Percentiles rank a stretch among this genome's conserved stretches.
Conservation (phyloP, 352 stramenopile species). For the Pythium brachiatum region DNA sequence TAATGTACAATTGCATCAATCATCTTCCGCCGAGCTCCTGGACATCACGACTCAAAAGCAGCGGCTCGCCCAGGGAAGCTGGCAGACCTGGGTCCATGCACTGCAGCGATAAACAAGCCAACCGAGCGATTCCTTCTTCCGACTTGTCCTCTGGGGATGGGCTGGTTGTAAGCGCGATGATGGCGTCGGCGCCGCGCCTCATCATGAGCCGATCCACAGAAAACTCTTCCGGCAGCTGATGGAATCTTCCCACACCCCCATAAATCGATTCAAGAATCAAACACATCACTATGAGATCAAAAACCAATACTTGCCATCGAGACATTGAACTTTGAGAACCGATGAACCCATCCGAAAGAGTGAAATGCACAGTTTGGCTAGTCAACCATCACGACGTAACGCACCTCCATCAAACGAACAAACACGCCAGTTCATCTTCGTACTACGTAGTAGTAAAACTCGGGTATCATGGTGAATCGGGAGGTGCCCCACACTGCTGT, state of each 20-base stretch:
- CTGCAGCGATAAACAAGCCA: no score
- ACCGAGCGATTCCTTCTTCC: neutral
- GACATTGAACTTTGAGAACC: slow-evolving; percentile 4
- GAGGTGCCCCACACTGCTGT: no score
- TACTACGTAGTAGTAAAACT: no score
- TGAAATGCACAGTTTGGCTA: neutral
- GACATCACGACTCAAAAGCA: no score
- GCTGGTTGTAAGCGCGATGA: neutral
- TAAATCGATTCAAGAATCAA: neutral
- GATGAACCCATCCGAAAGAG: neutral
- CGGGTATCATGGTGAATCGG: no score
- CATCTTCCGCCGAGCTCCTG: no score
- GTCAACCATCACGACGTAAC: neutral
- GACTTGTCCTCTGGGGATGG: neutral
- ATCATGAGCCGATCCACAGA: slow-evolving; percentile 9
- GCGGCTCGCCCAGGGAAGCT: no score
- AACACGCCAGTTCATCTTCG: no score
- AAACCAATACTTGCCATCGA: neutral
- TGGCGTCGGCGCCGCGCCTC: neutral
- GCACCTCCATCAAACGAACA: neutral
- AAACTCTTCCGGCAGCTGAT: neutral
- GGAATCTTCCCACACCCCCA: neutral
- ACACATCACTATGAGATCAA: neutral
- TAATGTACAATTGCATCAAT: no score
- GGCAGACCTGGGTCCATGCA: no score